Base-by-base conservation (phyloP, 116 monocot genomes). In the Iris pallida region DNA sequence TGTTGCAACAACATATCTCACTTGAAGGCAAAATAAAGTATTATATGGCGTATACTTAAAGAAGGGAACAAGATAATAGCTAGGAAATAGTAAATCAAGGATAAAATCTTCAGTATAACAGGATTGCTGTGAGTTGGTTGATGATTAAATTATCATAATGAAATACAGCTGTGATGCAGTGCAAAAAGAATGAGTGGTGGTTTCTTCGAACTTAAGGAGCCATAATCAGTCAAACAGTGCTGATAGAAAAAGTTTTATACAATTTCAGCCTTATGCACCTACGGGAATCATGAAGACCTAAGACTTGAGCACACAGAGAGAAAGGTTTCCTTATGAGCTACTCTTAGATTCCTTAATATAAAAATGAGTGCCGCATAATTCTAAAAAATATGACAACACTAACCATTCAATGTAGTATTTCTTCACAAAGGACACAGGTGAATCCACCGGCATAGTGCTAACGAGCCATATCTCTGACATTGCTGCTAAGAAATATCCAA, bases 401-500 rank as follows among this genome's bases (percentile, higher is more conserved):
- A 53, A 97, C 97, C 97, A 97, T 78, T 90, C 67, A 45, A 71
- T 57, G 58, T 79, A 87, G 73, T 89, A 87, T 80, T 90, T 97
- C 79, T 73, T 90, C 68, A 82, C 47, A 63, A 90, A 92, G 49
- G 85, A 72, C 64, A 69, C 14, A 45, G 75, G 65, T 74, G 96
- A 92, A 76, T 97, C 83, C 79, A 87, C 96, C 15, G 51, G 40
- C 5, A 75, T 40, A 71, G 73, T 62, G 48, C 63, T 82, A 45
- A 78, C 65, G 51, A 92, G 85, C 96, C 96, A 97, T 57, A 97
- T 85, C 81, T 89, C 87, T 19, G 92, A 82, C 44, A 92, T 77
- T 73, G 92, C 87, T 41, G 83, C 83, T 63, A 92, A 68, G 75
- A 92, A 83, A 65, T 97, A 97, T 81, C 96, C 96, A 66, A 92